A percentile compares a stretch with the other conserved stretches of the same genome.
Evolutionary conservation across 768 basidiomycete species (phyloP).

Genomic region (Tricholoma bakamatsutake): DNA sequence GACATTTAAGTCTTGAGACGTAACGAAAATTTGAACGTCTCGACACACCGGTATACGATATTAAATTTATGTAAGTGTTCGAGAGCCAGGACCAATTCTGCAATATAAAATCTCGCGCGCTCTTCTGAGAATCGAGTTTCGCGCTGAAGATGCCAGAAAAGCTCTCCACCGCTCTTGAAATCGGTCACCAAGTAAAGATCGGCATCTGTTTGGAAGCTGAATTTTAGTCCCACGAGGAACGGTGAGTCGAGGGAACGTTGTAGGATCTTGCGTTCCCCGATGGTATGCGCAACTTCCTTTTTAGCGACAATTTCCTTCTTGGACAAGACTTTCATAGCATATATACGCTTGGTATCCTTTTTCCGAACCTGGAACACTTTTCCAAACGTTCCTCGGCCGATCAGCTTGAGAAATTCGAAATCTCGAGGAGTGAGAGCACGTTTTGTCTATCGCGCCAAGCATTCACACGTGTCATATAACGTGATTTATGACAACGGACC

Average conservation of each 20-base stretch:
- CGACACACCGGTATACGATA: conserved; percentile 81
- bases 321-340: conserved; percentile 98
- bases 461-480: conserved; percentile 12
- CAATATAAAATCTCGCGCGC: conserved; percentile 92
- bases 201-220: conserved; percentile 93
- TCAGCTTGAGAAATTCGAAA: conserved; percentile 98
- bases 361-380: conserved; percentile 99
- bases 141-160: conserved; percentile 97
- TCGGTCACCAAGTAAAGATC: conserved; percentile 97
- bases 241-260: conserved; percentile 90
- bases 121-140: conserved; percentile 94
- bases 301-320: conserved; percentile 99
- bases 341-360: conserved; percentile 95
- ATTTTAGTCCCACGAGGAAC: conserved; percentile 97
- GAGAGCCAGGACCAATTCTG: conserved; percentile 89
- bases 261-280: conserved; percentile 98
- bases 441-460: conserved; percentile 52
- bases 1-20: not conserved
- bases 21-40: conserved; percentile 6
- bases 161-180: conserved; percentile 97
- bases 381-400: conserved; percentile 97
- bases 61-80: conserved; percentile 98
- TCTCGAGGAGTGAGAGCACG: conserved; percentile 88
- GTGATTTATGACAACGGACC: conserved; percentile 39
- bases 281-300: conserved; percentile 99